phyloP scores from a whole-genome alignment of 1,284 basidiomycete species.

The Exobasidium cylindrosporum region DNA sequence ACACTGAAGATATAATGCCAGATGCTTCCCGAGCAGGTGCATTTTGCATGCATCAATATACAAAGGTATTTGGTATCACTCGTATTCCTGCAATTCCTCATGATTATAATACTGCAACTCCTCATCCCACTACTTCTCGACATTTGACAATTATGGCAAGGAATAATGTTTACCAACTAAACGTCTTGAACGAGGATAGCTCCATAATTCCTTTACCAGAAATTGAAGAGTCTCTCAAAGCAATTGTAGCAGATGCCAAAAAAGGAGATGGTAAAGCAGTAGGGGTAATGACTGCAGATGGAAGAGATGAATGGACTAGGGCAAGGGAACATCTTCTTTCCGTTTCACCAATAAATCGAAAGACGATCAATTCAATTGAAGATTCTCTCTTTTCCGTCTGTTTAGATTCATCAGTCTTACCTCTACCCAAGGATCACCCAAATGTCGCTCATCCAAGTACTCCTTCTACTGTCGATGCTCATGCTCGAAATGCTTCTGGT shows the following conservation, averaged over 20 bases:
- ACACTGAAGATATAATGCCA: constrained; percentile 63
- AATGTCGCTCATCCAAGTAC: constrained; percentile 60
- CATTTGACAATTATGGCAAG: constrained; percentile 72
- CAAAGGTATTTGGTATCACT: constrained; percentile 56
- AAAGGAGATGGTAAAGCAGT: constrained; percentile 62
- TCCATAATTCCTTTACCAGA: constrained; percentile 60
- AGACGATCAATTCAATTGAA: constrained; percentile 66
- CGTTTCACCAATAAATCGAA: constrained; percentile 67
- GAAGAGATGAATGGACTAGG: constrained; percentile 80
- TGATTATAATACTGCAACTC: constrained; percentile 56
- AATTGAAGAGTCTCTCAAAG: constrained; percentile 68
- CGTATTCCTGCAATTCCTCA: constrained; percentile 56
- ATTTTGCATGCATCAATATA: constrained; percentile 64
- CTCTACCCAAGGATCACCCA: constrained; percentile 46
- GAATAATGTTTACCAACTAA: constrained; percentile 78
- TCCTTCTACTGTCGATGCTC: constrained; percentile 69
- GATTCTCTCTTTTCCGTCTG: constrained; percentile 73
- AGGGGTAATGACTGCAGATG: constrained; percentile 74
- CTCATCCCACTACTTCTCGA: constrained; percentile 60
- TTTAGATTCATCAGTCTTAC: constrained; percentile 60
- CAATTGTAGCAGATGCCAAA: constrained; percentile 70
- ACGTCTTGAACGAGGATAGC: constrained; percentile 59
- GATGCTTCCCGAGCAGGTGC: constrained; percentile 61
- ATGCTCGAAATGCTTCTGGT: constrained; percentile 73
- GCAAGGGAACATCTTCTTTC: constrained; percentile 71